phyloP scores from a whole-genome alignment of 1,284 basidiomycete genomes.

The Heterobasidion occidentale region DNA sequence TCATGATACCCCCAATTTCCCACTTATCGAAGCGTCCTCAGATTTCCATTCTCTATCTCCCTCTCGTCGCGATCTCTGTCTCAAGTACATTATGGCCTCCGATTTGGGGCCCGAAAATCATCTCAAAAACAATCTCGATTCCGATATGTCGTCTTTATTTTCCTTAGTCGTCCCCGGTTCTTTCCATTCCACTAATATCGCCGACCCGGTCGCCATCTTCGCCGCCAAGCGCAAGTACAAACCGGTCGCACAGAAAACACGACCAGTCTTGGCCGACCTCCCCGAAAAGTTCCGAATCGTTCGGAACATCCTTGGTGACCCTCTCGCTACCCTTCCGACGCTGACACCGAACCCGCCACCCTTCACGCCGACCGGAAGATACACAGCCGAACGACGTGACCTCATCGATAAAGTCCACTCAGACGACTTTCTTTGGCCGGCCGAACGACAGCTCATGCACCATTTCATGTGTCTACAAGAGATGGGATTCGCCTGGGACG shows the following conservation, averaged over 20 bases:
- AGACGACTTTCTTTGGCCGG: constrained; percentile 5
- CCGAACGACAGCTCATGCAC: background rate
- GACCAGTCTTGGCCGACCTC: background rate
- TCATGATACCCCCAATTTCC: background rate
- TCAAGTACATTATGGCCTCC: background rate
- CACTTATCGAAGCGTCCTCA: background rate
- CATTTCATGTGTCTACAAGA: background rate
- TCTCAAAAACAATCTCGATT: too few species aligned
- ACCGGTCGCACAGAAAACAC: background rate
- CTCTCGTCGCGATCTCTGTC: background rate
- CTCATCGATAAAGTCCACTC: background rate
- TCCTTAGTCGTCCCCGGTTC: background rate
- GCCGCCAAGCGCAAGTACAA: background rate
- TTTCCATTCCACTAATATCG: background rate
- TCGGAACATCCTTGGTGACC: background rate
- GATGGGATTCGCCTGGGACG: background rate
- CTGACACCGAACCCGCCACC: background rate
- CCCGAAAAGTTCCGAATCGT: background rate
- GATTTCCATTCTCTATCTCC: background rate
- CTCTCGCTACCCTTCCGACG: background rate
- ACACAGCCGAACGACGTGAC: background rate
- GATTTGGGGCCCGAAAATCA: too few species aligned
- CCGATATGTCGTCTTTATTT: background rate
- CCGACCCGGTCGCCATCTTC: background rate
- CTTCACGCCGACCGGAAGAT: background rate